phyloP scores from a whole-genome alignment of 1,284 basidiomycete genomes.

The Lentinula novae-zelandiae region DNA sequence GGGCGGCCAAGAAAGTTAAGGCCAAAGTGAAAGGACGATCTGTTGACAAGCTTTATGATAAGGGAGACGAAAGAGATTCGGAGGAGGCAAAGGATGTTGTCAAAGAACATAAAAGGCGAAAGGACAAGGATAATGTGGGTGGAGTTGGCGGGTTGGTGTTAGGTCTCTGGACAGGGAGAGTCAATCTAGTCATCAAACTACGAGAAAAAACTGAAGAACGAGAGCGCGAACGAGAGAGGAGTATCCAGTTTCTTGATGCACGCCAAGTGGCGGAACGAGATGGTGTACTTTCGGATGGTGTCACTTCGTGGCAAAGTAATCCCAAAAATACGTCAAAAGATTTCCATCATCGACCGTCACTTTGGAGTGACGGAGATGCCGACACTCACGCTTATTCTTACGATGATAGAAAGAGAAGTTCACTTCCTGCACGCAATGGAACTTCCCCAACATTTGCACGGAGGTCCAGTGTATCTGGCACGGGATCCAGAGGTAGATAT shows the following conservation, averaged over 20 bases:
- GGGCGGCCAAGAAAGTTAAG: constrained; percentile 9
- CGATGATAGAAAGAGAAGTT: background rate
- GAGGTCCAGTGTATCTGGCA: constrained; percentile 12
- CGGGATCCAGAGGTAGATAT: constrained; percentile 13
- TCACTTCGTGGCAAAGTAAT: background rate
- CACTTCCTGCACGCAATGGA: constrained; percentile 3
- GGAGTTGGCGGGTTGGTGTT: constrained; percentile 29
- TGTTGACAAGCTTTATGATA: background rate
- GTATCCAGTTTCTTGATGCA: background rate
- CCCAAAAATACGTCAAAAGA: background rate
- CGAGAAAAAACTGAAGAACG: constrained; percentile 24
- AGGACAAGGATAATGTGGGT: constrained; percentile 7
- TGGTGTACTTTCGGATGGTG: background rate
- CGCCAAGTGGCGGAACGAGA: constrained; percentile 15
- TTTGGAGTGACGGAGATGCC: constrained; percentile 16
- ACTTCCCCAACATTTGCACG: background rate
- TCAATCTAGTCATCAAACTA: constrained; percentile 24
- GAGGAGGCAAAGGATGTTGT: background rate
- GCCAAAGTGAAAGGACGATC: constrained; percentile 7
- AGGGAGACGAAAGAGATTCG: background rate
- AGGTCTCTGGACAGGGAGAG: constrained; percentile 30
- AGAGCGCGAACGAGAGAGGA: constrained; percentile 17
- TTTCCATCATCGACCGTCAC: constrained; percentile 20
- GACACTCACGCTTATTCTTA: constrained; percentile 1
- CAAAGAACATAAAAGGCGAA: constrained; percentile 1